Conservation (phyloP, 441 rosid genomes). For the Populus hybrid region DNA sequence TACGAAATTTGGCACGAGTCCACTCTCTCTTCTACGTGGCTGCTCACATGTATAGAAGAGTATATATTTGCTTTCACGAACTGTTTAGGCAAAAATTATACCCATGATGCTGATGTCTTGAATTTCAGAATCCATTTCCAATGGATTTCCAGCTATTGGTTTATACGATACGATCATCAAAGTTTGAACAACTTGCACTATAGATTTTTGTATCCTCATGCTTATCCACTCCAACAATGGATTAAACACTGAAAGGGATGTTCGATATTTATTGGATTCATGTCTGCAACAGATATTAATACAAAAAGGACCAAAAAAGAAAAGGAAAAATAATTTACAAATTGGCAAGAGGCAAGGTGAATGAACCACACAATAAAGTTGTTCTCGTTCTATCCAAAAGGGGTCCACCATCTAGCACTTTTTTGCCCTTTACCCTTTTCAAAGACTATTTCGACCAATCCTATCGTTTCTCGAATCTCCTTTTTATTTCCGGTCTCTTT, state of each 20-base stretch:
- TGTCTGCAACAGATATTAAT: not conserved
- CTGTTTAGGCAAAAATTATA: too few relatives aligned
- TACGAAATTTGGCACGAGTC: too few relatives aligned
- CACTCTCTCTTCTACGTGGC: too few relatives aligned
- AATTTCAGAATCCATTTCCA: too few relatives aligned
- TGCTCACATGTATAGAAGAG: too few relatives aligned
- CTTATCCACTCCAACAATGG: not conserved
- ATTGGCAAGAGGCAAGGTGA: not conserved
- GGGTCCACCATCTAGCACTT: constrained; percentile 30
- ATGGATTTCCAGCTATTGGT: too few relatives aligned
- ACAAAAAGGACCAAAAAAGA: not conserved
- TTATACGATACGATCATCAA: too few relatives aligned
- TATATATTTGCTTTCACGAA: too few relatives aligned
- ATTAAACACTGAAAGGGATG: not conserved
- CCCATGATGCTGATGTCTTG: not conserved
- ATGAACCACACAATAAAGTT: not conserved
- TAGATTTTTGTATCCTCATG: not conserved
- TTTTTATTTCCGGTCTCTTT: not conserved
- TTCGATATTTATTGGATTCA: not conserved
- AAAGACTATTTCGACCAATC: not conserved
- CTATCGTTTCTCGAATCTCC: not conserved
- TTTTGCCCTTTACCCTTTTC: constrained; percentile 7
- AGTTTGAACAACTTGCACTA: too few relatives aligned
- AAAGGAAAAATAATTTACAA: too few relatives aligned
- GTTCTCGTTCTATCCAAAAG: constrained; percentile 18